These are phyloP conservation scores for Xanthoconium stramineum DNA, from an alignment of 768 basidiomycete species.

Conservation along the genomic window DNA sequence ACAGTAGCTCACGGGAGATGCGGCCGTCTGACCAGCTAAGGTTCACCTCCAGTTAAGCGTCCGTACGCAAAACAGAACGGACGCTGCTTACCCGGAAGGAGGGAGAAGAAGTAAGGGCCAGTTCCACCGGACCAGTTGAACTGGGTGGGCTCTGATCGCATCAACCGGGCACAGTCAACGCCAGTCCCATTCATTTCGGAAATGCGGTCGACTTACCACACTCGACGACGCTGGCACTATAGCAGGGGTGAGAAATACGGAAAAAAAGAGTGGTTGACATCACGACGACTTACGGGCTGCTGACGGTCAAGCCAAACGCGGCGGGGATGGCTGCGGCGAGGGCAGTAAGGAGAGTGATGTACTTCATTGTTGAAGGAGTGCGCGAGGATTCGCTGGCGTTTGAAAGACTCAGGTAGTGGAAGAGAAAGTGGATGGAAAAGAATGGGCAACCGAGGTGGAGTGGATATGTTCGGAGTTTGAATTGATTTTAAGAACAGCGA, in stretches of 20 bases:
- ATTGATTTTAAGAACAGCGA: slow-evolving; percentile 16
- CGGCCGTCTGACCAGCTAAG: slow-evolving; percentile 51
- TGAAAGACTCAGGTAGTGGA: not conserved
- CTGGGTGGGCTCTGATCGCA: slow-evolving; percentile 52
- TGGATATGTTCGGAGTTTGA: slow-evolving; percentile 28
- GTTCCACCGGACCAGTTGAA: slow-evolving; percentile 52
- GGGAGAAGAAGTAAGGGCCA: slow-evolving; percentile 55
- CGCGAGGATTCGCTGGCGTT: slow-evolving; percentile 11
- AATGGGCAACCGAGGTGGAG: not conserved
- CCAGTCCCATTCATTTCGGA: not conserved
- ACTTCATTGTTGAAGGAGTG: slow-evolving; percentile 37
- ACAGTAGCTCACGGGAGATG: slow-evolving; percentile 44
- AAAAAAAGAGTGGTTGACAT: not conserved
- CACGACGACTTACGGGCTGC: slow-evolving; percentile 58
- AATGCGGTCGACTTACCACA: slow-evolving; percentile 45
- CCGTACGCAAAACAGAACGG: no score
- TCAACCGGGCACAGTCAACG: not conserved
- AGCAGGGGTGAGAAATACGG: not conserved
- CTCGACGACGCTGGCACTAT: slow-evolving; percentile 39
- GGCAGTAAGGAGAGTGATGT: slow-evolving; percentile 27
- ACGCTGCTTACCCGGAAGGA: slow-evolving; percentile 53
- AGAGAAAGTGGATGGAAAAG: not conserved
- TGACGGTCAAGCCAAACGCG: slow-evolving; percentile 50
- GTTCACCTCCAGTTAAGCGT: not conserved
- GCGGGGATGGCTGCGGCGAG: slow-evolving; percentile 32